These are phyloP conservation scores for Monilinia fructigena DNA, from an alignment of 2,329 filamentous ascomycete genomes.

Conservation along the genomic window DNA sequence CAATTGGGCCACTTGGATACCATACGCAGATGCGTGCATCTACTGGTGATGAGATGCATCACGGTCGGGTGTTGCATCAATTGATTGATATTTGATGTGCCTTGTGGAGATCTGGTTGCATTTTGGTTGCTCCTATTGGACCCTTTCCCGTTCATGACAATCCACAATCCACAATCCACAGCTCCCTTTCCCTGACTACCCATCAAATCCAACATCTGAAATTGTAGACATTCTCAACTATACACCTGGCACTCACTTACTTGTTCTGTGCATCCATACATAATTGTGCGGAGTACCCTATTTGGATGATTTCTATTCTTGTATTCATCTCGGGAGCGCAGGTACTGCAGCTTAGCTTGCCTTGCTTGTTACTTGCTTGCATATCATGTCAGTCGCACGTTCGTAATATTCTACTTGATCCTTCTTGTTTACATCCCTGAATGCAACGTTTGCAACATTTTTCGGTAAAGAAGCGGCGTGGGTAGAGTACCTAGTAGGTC, in stretches of 20 bases:
- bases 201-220: constrained; percentile 6
- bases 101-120: background rate
- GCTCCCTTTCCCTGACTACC: background rate
- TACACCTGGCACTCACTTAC: background rate
- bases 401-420: constrained; percentile 16
- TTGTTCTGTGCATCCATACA: constrained; percentile 3
- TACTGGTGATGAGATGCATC: background rate
- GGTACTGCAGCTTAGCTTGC: constrained; percentile 18
- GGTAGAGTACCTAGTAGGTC: background rate
- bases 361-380: constrained; percentile 13
- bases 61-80: background rate
- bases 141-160: background rate
- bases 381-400: constrained; percentile 6
- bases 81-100: constrained; percentile 7
- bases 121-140: background rate
- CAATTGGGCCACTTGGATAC: background rate
- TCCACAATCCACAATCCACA: too few species aligned
- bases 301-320: constrained; percentile 15
- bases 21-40: background rate
- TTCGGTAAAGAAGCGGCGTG: background rate
- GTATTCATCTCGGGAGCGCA: constrained; percentile 11
- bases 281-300: constrained; percentile 19
- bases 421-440: constrained; percentile 2
- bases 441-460: constrained; percentile 2
- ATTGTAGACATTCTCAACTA: background rate